Conservation (phyloP, 768 basidiomycete species). For the Rhodosporidiobolus sp. region DNA sequence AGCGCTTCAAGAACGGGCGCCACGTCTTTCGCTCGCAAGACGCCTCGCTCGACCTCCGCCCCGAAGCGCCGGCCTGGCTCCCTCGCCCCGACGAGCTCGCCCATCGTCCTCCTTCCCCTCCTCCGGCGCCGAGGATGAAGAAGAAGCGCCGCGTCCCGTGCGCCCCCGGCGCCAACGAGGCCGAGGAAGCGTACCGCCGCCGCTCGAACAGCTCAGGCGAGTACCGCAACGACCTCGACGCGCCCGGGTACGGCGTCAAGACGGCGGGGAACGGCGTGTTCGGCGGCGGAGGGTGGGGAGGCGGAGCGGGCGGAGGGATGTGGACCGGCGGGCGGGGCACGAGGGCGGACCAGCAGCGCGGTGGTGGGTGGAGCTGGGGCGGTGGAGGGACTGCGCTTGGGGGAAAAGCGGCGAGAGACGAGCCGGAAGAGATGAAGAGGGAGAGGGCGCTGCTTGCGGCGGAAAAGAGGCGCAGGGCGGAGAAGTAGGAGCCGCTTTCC, state of each 20-base stretch:
- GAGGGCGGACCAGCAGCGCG: background rate
- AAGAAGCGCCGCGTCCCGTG: too few relatives aligned
- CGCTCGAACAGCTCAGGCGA: background rate
- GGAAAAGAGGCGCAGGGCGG: background rate
- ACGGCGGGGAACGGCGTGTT: conserved; percentile 1
- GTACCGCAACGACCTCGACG: background rate
- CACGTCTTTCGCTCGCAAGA: too few relatives aligned
- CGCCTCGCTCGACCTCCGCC: too few relatives aligned
- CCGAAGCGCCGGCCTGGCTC: too few relatives aligned
- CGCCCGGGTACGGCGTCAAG: background rate
- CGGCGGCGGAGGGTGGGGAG: background rate
- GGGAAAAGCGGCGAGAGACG: background rate
- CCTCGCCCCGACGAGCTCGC: too few relatives aligned
- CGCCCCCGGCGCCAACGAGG: background rate
- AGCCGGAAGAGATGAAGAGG: conserved; percentile 6
- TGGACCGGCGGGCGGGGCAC: conserved; percentile 3
- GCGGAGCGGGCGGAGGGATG: background rate
- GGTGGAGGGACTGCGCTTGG: background rate
- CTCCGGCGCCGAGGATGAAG: too few relatives aligned
- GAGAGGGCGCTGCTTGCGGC: background rate
- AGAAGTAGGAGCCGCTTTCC: background rate
- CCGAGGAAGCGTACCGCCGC: background rate
- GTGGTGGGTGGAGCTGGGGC: too few relatives aligned
- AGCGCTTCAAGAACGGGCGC: too few relatives aligned
- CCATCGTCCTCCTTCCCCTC: too few relatives aligned